Base-by-base conservation (phyloP, 768 basidiomycete species). In the Suillus discolor region DNA sequence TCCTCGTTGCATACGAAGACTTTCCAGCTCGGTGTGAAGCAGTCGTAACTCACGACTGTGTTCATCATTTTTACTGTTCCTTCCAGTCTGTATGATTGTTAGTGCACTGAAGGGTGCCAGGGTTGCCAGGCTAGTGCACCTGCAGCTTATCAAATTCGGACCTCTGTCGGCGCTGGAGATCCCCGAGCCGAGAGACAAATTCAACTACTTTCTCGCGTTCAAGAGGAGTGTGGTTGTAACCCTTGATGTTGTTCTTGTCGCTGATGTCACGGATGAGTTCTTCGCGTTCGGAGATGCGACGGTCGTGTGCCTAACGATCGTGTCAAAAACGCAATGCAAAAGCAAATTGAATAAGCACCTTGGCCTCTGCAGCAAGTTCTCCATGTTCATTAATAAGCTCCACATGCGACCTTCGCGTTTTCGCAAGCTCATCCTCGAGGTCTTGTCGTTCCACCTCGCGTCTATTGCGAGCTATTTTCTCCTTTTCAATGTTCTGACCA, bases 181-280 rank as follows among this genome's bases (percentile, higher is more conserved):
- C 89, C 5, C 78, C 80, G 3, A 97, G 78, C 60, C 84, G 85
- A 11, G 87, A 79, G 31, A 88, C 81, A 74, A 97, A 96, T 54
- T 94, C 90, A 36, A 83, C 74, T 23, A 95, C 83, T 73, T 94
- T 86, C 47, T 87, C 85, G 47, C 87, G 83, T 60, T 90, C 89
- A 42, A 96, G 81, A 2, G 89, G 89, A 0, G 87, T 83, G 59
- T 87, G 82, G 62, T 86, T 87, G 73, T 87, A 95, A 0, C 93
- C 94, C 60, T 87, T 87, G 69, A 98, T 89, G 11, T 84, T 82
- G 69, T 91, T 81, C 68, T 87, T 87, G 42, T 86, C 80, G 60
- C 88, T 84, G 18, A 94, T 85, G 57, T 89, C 86, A 15, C 85
- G 87, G 63, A 98, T 89, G 28, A 89, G 79, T 16, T 83, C 81